Evolutionary conservation across 495 filamentous ascomycete genomes (phyloP).

Genomic region (Lindgomyces ingoldianus): DNA sequence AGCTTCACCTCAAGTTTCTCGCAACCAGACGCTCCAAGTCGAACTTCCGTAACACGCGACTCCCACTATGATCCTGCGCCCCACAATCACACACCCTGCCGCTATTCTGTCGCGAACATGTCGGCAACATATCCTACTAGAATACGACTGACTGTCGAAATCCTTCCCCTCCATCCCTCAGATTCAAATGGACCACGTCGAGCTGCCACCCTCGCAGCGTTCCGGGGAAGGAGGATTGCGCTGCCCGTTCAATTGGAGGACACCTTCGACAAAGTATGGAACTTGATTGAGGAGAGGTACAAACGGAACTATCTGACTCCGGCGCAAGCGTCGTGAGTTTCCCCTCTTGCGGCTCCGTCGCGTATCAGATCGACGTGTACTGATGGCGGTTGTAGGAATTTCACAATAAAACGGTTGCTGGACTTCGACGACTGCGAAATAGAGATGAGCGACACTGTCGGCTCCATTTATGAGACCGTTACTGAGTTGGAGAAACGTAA

Average conservation of each 20-base stretch:
- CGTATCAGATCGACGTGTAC: neutral
- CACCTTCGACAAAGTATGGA: slow-evolving; percentile 37
- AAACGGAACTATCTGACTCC: slow-evolving; percentile 36
- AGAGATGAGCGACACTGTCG: slow-evolving; percentile 37
- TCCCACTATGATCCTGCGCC: slow-evolving; percentile 13
- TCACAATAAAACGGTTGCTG: slow-evolving; percentile 38
- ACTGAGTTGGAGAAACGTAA: slow-evolving; percentile 26
- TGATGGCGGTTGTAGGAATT: slow-evolving; percentile 28
- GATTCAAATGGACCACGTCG: slow-evolving; percentile 5
- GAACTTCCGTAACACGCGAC: neutral
- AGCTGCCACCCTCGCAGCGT: neutral
- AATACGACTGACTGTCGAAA: slow-evolving; percentile 31
- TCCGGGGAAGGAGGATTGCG: slow-evolving; percentile 24
- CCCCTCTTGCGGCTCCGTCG: neutral
- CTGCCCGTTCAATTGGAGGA: slow-evolving; percentile 32
- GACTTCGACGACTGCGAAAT: slow-evolving; percentile 37
- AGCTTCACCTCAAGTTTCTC: neutral
- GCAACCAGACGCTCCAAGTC: neutral
- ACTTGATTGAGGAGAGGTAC: slow-evolving; percentile 31
- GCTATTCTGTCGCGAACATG: neutral
- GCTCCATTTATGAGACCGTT: slow-evolving; percentile 37
- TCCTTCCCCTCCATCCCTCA: slow-evolving; percentile 23
- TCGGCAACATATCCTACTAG: neutral
- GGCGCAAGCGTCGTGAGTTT: slow-evolving; percentile 26
- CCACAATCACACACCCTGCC: neutral